phyloP scores from a whole-genome alignment of 371 early-diverging fungal genomes.

The Nosema muscidifuracis region DNA sequence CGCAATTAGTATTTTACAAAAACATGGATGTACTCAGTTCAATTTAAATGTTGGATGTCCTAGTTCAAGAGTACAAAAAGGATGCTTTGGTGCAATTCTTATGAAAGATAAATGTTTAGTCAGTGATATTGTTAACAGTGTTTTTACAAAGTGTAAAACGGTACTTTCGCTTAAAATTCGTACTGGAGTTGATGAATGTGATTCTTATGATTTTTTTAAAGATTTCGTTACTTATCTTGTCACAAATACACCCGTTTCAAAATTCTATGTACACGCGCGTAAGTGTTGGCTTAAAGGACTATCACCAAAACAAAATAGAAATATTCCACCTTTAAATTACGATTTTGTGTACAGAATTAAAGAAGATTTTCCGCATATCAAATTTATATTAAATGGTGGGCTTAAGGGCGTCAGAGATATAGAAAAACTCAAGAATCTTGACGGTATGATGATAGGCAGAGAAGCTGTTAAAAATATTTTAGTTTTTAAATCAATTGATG shows the following conservation, averaged over 20 bases:
- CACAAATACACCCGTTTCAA: slow-evolving; percentile 64
- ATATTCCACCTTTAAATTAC: slow-evolving; percentile 71
- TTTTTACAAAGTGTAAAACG: slow-evolving; percentile 49
- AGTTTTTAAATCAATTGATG: slow-evolving; percentile 46
- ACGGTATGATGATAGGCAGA: slow-evolving; percentile 64
- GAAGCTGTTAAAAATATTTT: slow-evolving; percentile 56
- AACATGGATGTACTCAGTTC: slow-evolving; percentile 50
- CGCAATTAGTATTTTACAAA: slow-evolving; percentile 47
- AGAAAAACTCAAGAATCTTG: slow-evolving; percentile 37
- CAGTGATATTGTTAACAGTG: slow-evolving; percentile 58
- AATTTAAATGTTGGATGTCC: slow-evolving; percentile 65
- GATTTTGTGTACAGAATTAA: slow-evolving; percentile 68
- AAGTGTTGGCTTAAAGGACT: slow-evolving; percentile 74
- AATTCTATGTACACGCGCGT: slow-evolving; percentile 74
- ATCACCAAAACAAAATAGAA: slow-evolving; percentile 74
- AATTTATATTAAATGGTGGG: slow-evolving; percentile 73
- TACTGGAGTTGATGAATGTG: slow-evolving; percentile 62
- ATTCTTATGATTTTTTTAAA: slow-evolving; percentile 58
- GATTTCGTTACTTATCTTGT: slow-evolving; percentile 55
- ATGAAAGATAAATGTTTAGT: slow-evolving; percentile 57
- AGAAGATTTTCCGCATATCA: slow-evolving; percentile 66
- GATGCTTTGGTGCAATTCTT: slow-evolving; percentile 63
- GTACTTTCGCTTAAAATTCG: slow-evolving; percentile 62
- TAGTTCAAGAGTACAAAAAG: slow-evolving; percentile 60
- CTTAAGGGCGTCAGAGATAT: slow-evolving; percentile 58